Evolutionary conservation across 2,329 filamentous ascomycete species (phyloP), one percentile per base, ranked within the genome.

Genomic region (Pleoardoris graminearum): DNA sequence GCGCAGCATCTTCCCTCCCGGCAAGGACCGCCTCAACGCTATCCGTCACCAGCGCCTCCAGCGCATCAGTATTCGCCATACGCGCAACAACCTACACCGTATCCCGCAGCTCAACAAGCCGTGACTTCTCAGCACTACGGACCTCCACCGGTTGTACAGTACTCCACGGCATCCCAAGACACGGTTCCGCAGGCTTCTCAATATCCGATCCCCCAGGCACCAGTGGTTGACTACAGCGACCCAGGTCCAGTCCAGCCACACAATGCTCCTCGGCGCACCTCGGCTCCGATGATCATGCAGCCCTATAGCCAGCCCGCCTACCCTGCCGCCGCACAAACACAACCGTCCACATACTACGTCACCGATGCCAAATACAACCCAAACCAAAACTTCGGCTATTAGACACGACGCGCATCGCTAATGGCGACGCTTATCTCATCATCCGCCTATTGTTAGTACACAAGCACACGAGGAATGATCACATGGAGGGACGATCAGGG

Each of bases 211-310:
- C 56, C 70, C 5, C 62, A 66, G 21, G 49, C 59, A 10, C 57
- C 58, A 8, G 54, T 52, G 8, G 69, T 64, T 37, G 67, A 68
- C 39, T 51, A 67, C 7, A 60, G 62, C 22, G 30, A 52, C 58
- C 21, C 52, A 61, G 4, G 53, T 61, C 3, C 48, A 62, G 8
- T 62, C 62, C 45, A 59, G 7, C 65, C 63, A 21, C 60, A 63
- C 17, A 62, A 70, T 39, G 47, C 58, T n/a, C 59, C 65, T 23
- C 63, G 69, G 44, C 58, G 69, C 37, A 57, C 68, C 19, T 72
- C 69, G 11, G 67, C 68, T 36, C 68, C 68, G 7, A 58, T 72
- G 14, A 51, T 63, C 12, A 44, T 69, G 37, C 67, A 67, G 44
- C 67, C 59, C 1, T 69, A 69, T 41, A 47, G 48, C 30, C 65